phyloP scores from a whole-genome alignment of 768 basidiomycete genomes.

The Leccinum sublutescens region DNA sequence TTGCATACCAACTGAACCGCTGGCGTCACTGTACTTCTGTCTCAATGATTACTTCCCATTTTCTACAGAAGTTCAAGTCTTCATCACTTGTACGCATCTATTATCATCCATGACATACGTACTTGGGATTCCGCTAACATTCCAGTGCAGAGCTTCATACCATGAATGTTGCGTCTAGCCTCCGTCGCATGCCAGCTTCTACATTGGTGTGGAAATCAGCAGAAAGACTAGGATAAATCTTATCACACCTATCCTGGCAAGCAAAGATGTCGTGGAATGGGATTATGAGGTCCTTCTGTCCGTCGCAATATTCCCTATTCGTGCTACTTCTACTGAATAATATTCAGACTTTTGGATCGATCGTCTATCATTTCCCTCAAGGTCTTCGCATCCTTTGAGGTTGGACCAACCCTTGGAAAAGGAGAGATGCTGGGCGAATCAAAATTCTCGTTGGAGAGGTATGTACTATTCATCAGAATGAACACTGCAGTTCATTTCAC shows the following conservation, averaged over 20 bases:
- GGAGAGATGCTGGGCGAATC: background rate
- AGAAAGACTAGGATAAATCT: too few relatives aligned
- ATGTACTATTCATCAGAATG: background rate
- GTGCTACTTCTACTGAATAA: background rate
- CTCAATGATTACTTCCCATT: too few relatives aligned
- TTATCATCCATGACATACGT: too few relatives aligned
- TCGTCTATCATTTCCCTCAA: background rate
- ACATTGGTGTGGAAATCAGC: background rate
- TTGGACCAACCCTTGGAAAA: background rate
- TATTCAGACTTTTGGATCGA: background rate
- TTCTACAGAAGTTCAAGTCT: too few relatives aligned
- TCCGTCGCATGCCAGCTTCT: background rate
- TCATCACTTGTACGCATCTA: too few relatives aligned
- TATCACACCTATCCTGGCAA: too few relatives aligned
- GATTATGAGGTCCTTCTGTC: background rate
- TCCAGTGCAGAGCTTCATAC: background rate
- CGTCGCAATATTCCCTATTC: background rate
- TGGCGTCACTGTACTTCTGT: too few relatives aligned
- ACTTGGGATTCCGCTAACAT: too few relatives aligned
- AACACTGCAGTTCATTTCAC: background rate
- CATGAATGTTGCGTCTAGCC: background rate
- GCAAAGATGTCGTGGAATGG: background rate
- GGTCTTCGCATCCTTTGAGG: background rate
- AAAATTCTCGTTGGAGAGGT: background rate
- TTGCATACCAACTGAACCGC: too few relatives aligned